A percentile compares a stretch with the other conserved stretches of the same genome.
Evolutionary conservation across 495 filamentous ascomycete species (phyloP).

Genomic region (Thozetella sp.): DNA sequence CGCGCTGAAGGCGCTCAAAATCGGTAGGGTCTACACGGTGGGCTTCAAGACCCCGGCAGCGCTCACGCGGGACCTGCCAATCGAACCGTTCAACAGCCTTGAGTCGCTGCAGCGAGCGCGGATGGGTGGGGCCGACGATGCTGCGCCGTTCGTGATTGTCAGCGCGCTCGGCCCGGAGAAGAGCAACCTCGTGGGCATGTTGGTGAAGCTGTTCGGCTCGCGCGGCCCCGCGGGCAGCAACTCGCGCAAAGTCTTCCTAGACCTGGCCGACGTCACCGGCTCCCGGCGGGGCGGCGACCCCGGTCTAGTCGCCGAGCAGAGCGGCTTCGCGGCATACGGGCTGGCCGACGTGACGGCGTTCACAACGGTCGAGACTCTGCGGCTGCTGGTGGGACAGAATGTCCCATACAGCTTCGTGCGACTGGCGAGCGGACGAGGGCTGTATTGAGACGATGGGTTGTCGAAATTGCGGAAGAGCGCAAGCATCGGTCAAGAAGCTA

Average conservation of each 20-base stretch:
- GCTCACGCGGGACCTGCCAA: conserved; percentile 54
- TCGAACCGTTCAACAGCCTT: conserved; percentile 77
- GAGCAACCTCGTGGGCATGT: conserved; percentile 75
- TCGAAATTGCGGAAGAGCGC: not conserved
- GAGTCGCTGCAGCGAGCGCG: conserved; percentile 73
- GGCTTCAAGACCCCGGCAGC: conserved; percentile 73
- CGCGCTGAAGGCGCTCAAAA: conserved; percentile 71
- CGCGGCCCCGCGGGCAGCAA: conserved; percentile 45
- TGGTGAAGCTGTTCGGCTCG: conserved; percentile 67
- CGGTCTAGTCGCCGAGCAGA: conserved; percentile 63
- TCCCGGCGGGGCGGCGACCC: conserved; percentile 61
- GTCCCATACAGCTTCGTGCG: conserved; percentile 86
- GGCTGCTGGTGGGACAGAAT: conserved; percentile 80
- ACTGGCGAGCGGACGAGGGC: conserved; percentile 69
- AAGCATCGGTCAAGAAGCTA: not conserved
- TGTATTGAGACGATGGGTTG: conserved; percentile 51
- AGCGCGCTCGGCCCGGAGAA: conserved; percentile 78
- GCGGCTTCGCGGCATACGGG: conserved; percentile 79
- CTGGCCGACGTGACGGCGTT: conserved; percentile 78
- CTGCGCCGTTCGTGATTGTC: conserved; percentile 76
- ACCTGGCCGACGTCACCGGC: conserved; percentile 67
- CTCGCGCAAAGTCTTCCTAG: conserved; percentile 76
- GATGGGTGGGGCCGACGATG: conserved; percentile 28
- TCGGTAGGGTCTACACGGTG: conserved; percentile 80
- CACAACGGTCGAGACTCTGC: conserved; percentile 78